A percentile compares a stretch with the other conserved stretches of the same genome.
Conservation (phyloP, 495 filamentous ascomycete species). For the Lophiostoma macrostomum region DNA sequence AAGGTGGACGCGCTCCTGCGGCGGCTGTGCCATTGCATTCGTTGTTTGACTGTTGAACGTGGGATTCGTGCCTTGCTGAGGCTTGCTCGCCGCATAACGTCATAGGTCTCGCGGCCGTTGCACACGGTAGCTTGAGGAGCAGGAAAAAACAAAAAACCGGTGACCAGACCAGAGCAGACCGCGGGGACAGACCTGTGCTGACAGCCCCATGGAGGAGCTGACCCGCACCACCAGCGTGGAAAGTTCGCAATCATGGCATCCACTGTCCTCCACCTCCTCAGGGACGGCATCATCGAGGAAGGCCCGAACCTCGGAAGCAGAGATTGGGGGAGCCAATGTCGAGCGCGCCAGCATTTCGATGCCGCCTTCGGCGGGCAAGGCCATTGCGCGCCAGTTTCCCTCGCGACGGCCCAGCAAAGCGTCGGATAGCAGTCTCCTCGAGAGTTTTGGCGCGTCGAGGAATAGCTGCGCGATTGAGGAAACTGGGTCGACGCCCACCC, state of each 20-base stretch:
- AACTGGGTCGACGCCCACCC: slow-evolving; percentile 27
- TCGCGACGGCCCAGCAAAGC: slow-evolving; percentile 28
- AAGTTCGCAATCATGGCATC: slow-evolving; percentile 22
- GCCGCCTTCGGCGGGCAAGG: slow-evolving; percentile 50
- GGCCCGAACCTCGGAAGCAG: slow-evolving; percentile 51
- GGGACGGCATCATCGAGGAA: slow-evolving; percentile 46
- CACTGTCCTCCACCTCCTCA: slow-evolving; percentile 25
- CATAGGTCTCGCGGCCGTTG: no score
- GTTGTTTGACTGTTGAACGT: no score
- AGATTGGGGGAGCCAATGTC: slow-evolving; percentile 47
- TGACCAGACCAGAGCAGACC: no score
- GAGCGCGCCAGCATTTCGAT: slow-evolving; percentile 60
- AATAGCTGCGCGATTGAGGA: slow-evolving; percentile 30
- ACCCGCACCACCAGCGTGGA: slow-evolving; percentile 41
- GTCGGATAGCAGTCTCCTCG: slow-evolving; percentile 21
- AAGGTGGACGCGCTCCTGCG: no score
- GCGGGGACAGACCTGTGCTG: no score
- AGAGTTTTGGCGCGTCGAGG: not conserved
- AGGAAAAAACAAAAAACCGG: no score
- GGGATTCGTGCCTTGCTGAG: no score
- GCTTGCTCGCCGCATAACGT: no score
- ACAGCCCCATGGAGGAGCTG: slow-evolving; percentile 36
- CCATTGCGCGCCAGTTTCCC: slow-evolving; percentile 25
- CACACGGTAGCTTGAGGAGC: no score
- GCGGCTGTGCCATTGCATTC: no score